Conservation (phyloP, 1,284 basidiomycete genomes). For the Leccinum subspadiceum region DNA sequence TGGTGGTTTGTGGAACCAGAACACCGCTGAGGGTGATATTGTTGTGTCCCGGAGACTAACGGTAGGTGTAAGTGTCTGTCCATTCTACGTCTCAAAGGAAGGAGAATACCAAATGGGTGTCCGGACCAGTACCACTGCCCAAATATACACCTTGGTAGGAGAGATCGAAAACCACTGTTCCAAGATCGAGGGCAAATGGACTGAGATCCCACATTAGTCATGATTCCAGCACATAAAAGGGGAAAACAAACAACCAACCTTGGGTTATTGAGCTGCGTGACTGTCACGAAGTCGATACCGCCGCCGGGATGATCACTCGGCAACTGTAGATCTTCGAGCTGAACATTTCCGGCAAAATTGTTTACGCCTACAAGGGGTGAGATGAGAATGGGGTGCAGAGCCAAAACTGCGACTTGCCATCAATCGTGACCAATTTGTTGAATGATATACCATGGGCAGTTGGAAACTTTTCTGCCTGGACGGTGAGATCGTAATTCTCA, state of each 20-base stretch:
- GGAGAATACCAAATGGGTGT: conserved; percentile 49
- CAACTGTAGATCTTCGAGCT: conserved; percentile 65
- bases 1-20: conserved; percentile 53
- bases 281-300: conserved; percentile 65
- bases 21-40: conserved; percentile 61
- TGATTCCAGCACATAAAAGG: neutral
- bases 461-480: conserved; percentile 70
- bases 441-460: conserved; percentile 61
- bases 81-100: neutral
- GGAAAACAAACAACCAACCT: conserved; percentile 40
- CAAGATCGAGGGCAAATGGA: conserved; percentile 70
- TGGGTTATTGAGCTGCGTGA: conserved; percentile 60
- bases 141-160: conserved; percentile 60
- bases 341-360: conserved; percentile 59
- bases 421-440: conserved; percentile 54
- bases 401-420: conserved; percentile 33
- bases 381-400: neutral
- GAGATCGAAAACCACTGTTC: conserved; percentile 66
- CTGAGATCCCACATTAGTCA: conserved; percentile 32
- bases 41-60: conserved; percentile 54
- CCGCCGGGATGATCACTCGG: conserved; percentile 69
- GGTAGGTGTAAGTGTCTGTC: conserved; percentile 1
- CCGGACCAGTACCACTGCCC: conserved; percentile 53
- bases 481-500: conserved; percentile 53
- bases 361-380: conserved; percentile 47